Evolutionary conservation across 1,284 basidiomycete genomes (phyloP), one percentile per base, ranked within the genome.

Genomic region (Ceratobasidium sp.): DNA sequence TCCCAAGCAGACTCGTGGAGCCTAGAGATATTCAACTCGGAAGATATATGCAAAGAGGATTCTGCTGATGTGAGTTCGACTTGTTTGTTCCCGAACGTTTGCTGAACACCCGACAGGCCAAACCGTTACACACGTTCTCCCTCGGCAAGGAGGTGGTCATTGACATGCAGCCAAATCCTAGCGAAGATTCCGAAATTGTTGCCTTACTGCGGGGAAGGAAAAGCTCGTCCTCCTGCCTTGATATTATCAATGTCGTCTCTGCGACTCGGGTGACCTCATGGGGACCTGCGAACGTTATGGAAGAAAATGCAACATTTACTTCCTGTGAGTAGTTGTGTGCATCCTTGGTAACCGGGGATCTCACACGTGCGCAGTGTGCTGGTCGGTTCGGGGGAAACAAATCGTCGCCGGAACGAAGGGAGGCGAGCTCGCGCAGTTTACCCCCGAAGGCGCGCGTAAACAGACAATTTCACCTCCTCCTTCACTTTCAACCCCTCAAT

Each of bases 371-470:
- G 26, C 75, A 90, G 90, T 90, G 4, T 87, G 88, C 23, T 95
- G 93, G 93, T 94, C 93, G 1, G 89, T 92, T 1, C 93, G 92
- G 78, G 93, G 93, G 55, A 95, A 94, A 79, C 92, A 94, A 75
- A 80, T 95, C 39, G 92, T 91, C 0, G 85, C 94, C 48, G 93
- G 91, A 34, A 80, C 93, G 16, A 85, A 85, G 72, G 85, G 83
- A 21, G 93, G 93, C 2, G 88, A 91, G 72, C 88, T 95, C 36
- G 79, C 90, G 48, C 89, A 92, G 1, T 92, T 88, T 78, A 85
- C 85, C 45, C 85, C 90, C 21, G 83, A 84, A 4, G 87, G 88
- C 78, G 76, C 83, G 5, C 82, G 83, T 9, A 89, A 92, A 77
- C 87, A 85, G 61, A 85, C 87, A 72, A 83, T 92, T 50, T 82